phyloP scores from a whole-genome alignment of 495 filamentous ascomycete genomes.

The Peziza echinospora region DNA sequence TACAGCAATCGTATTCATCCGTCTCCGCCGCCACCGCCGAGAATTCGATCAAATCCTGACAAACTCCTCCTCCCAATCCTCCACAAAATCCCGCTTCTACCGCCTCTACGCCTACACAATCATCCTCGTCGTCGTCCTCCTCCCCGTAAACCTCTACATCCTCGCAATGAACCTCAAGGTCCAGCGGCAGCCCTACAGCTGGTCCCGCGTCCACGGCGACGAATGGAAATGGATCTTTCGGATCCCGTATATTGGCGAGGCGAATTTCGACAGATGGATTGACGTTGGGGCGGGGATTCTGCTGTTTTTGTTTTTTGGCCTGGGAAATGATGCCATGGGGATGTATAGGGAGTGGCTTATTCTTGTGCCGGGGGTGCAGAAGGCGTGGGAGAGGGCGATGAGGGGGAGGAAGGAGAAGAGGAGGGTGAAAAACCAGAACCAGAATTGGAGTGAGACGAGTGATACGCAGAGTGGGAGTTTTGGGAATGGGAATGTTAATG shows the following conservation, averaged over 20 bases:
- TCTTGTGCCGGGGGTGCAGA: conserved; percentile 4
- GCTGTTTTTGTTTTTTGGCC: conserved; percentile 62
- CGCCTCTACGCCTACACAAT: conserved; percentile 61
- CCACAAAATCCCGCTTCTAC: conserved; percentile 46
- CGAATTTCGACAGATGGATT: conserved; percentile 47
- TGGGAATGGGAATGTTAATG: too few species aligned
- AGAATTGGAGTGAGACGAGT: too few species aligned
- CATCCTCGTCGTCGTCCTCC: conserved; percentile 38
- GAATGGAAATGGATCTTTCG: conserved; percentile 40
- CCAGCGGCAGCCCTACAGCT: conserved; percentile 29
- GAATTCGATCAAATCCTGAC: conserved; percentile 37
- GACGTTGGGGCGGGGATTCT: conserved; percentile 35
- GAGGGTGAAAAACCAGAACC: not conserved
- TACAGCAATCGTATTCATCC: conserved; percentile 42
- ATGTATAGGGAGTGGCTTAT: conserved; percentile 41
- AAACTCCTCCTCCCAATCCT: conserved; percentile 31
- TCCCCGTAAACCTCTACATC: conserved; percentile 42
- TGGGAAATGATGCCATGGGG: conserved; percentile 49
- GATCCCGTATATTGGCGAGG: conserved; percentile 31
- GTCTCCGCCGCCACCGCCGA: conserved; percentile 43
- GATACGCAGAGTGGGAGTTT: too few species aligned
- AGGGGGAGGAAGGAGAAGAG: not conserved
- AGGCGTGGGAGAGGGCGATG: not conserved
- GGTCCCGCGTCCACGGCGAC: conserved; percentile 30
- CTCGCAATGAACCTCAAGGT: conserved; percentile 33